Conservation (phyloP, 352 stramenopile species). For the Globisporangium orthogonon region DNA sequence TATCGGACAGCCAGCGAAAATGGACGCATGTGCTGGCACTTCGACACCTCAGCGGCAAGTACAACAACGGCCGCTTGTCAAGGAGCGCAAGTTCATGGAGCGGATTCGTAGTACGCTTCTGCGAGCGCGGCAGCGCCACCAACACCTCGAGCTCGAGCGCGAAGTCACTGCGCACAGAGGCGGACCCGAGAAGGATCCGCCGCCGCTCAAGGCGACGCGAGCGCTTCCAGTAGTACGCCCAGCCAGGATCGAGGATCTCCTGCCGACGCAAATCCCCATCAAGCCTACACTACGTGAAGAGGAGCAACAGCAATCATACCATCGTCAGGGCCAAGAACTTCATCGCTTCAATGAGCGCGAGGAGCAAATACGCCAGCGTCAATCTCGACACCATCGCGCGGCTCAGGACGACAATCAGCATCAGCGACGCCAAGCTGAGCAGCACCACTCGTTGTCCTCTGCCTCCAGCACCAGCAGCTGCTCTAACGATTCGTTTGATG, state of each 20-base stretch:
- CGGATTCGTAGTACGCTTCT: background rate
- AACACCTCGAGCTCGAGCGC: background rate
- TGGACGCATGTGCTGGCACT: background rate
- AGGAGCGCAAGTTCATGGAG: conserved; percentile 1
- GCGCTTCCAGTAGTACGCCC: background rate
- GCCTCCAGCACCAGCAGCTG: background rate
- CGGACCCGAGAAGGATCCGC: background rate
- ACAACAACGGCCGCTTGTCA: background rate
- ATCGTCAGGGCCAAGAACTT: background rate
- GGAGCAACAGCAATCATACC: background rate
- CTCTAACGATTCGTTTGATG: background rate
- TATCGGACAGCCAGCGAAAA: background rate
- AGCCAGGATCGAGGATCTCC: background rate
- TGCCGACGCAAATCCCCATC: background rate
- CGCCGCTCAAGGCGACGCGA: background rate
- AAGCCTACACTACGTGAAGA: background rate
- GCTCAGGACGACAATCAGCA: background rate
- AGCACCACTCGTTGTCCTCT: background rate
- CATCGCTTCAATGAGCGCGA: background rate
- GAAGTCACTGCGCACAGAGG: no score
- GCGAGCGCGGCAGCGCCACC: background rate
- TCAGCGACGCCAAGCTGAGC: background rate
- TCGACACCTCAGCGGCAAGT: background rate
- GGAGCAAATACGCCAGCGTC: no score
- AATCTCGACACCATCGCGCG: no score